These are phyloP conservation scores for Neofusicoccum ribis DNA, from an alignment of 2,329 filamentous ascomycete genomes.

Conservation along the genomic window DNA sequence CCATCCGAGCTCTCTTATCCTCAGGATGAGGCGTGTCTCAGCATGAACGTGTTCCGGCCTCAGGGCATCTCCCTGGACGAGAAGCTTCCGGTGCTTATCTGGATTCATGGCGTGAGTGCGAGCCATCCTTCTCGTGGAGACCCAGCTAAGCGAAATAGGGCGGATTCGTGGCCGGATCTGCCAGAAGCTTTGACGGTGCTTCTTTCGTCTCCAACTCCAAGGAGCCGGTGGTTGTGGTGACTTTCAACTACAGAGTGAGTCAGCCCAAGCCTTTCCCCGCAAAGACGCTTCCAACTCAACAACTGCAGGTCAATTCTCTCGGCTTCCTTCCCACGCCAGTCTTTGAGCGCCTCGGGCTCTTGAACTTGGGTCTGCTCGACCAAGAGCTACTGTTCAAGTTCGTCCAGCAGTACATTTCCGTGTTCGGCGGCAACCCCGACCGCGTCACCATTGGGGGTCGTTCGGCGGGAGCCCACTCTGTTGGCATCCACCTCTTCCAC, in stretches of 20 bases:
- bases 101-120: slow-evolving; percentile 14
- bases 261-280: background rate
- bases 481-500: slow-evolving; percentile 39
- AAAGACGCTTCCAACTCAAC: background rate
- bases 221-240: slow-evolving; percentile 36
- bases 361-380: slow-evolving; percentile 41
- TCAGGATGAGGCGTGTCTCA: slow-evolving; percentile 23
- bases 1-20: slow-evolving; percentile 3
- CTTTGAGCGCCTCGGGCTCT: slow-evolving; percentile 31
- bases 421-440: slow-evolving; percentile 49
- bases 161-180: slow-evolving; percentile 28
- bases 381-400: slow-evolving; percentile 51
- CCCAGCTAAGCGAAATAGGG: background rate
- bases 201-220: slow-evolving; percentile 34
- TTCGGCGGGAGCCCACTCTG: slow-evolving; percentile 29
- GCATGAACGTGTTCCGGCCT: slow-evolving; percentile 26
- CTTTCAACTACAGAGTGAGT: slow-evolving; percentile 36
- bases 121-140: no score
- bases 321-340: slow-evolving; percentile 35
- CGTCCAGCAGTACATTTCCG: slow-evolving; percentile 47
- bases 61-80: background rate
- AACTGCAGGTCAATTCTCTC: slow-evolving; percentile 24
- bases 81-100: slow-evolving; percentile 10
- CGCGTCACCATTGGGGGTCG: slow-evolving; percentile 45
- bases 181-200: slow-evolving; percentile 35